These are phyloP conservation scores for Candida khao-thaluensis DNA, from an alignment of 805 yeast genomes.

Conservation along the genomic window DNA sequence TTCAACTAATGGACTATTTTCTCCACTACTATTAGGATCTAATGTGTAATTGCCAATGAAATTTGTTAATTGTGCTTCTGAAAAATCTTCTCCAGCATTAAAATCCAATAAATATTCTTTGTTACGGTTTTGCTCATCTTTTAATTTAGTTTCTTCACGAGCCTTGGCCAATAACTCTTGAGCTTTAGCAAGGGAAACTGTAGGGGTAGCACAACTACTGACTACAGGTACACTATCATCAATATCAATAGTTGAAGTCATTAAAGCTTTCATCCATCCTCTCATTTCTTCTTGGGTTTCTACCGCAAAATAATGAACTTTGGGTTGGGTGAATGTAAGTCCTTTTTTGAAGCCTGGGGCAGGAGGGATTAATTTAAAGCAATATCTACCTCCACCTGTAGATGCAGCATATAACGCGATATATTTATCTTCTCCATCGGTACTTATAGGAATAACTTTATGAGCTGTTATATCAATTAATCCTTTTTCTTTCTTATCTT, in stretches of 20 bases:
- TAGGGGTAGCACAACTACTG: slow-evolving; percentile 93
- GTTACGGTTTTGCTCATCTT: slow-evolving; percentile 50
- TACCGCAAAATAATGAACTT: slow-evolving; percentile 93
- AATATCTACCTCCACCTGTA: slow-evolving; percentile 89
- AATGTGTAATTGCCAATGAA: slow-evolving; percentile 18
- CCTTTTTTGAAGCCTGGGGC: slow-evolving; percentile 97
- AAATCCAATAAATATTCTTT: slow-evolving; percentile 22
- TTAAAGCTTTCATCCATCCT: slow-evolving; percentile 89
- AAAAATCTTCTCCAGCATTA: slow-evolving; percentile 13
- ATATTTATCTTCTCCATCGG: slow-evolving; percentile 61
- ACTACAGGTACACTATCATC: slow-evolving; percentile 92
- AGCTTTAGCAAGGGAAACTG: slow-evolving; percentile 82
- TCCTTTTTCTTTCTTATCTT: slow-evolving; percentile 85
- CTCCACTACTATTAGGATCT: slow-evolving; percentile 28
- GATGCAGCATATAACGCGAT: slow-evolving; percentile 88
- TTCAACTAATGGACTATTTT: slow-evolving; percentile 36
- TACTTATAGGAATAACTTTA: slow-evolving; percentile 69
- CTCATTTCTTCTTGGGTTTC: slow-evolving; percentile 90
- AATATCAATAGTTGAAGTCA: slow-evolving; percentile 93
- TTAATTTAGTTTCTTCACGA: slow-evolving; percentile 64
- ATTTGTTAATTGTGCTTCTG: slow-evolving; percentile 15
- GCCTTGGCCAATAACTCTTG: slow-evolving; percentile 83
- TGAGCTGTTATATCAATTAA: slow-evolving; percentile 95
- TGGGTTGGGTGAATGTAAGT: slow-evolving; percentile 92
- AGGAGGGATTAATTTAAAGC: slow-evolving; percentile 93